Evolutionary conservation across 768 basidiomycete genomes (phyloP).

Genomic region (Boletus vinaceobasis): DNA sequence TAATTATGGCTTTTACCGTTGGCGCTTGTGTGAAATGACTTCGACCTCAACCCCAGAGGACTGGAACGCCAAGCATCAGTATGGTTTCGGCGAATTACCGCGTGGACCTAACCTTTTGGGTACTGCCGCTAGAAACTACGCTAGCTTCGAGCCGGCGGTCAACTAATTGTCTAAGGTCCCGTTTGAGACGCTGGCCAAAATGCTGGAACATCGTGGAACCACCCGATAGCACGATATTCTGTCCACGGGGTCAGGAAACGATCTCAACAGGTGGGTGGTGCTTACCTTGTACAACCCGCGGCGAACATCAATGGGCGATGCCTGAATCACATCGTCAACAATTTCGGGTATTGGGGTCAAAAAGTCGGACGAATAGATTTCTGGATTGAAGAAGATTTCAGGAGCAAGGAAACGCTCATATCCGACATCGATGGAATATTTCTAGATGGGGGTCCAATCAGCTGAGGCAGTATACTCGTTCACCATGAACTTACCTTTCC

Average conservation of each 20-base stretch:
- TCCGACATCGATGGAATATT: conserved; percentile 92
- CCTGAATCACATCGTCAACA: conserved; percentile 93
- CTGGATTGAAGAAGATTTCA: conserved; percentile 99
- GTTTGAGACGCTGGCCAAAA: conserved; percentile 94
- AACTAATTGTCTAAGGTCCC: conserved; percentile 91
- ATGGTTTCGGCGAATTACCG: not conserved
- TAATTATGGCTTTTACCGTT: conserved; percentile 52
- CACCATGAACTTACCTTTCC: conserved; percentile 59
- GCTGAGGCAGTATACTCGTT: not conserved
- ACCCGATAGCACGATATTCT: conserved; percentile 97
- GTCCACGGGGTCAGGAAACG: not conserved
- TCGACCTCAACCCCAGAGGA: conserved; percentile 97
- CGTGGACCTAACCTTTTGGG: conserved; percentile 56
- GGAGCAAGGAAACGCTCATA: conserved; percentile 99
- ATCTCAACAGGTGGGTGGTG: not conserved
- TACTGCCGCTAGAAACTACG: conserved; percentile 68
- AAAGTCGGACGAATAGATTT: conserved; percentile 97
- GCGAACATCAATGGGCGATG: conserved; percentile 95
- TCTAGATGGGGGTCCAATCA: conserved; percentile 43
- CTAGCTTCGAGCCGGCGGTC: conserved; percentile 84
- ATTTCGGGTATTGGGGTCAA: conserved; percentile 93
- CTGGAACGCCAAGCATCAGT: conserved; percentile 36
- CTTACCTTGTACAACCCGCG: conserved; percentile 91
- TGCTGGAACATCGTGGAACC: conserved; percentile 99
- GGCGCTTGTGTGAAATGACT: conserved; percentile 97